phyloP scores from a whole-genome alignment of 176 grass and related monocot species.

The Oryza glumipatula region DNA sequence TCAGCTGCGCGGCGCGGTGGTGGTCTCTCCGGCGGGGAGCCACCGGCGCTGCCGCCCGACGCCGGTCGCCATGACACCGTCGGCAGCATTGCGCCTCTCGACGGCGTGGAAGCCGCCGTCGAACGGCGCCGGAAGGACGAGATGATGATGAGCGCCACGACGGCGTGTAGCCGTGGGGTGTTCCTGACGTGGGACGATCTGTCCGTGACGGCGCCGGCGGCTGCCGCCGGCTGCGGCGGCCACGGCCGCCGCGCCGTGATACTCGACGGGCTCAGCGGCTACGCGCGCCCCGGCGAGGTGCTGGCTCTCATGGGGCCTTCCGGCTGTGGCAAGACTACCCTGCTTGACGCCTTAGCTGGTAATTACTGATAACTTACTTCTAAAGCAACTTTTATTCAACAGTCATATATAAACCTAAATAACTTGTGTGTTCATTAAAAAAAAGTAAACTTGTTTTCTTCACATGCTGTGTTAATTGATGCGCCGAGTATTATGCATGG shows the following conservation, averaged over 20 bases:
- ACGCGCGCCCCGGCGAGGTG: conserved; percentile 30
- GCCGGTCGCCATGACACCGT: too few species aligned
- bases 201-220: conserved; percentile 4
- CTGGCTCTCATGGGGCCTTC: too few species aligned
- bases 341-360: too few species aligned
- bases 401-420: too few species aligned
- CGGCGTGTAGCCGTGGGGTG: neutral
- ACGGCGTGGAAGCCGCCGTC: neutral
- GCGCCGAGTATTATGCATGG: too few species aligned
- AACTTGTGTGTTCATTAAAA: too few species aligned
- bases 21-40: neutral
- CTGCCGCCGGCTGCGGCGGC: neutral
- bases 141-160: neutral
- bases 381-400: too few species aligned
- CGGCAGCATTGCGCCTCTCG: neutral
- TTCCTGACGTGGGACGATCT: conserved; percentile 36
- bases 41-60: neutral
- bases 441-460: too few species aligned
- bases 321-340: too few species aligned
- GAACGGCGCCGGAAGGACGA: neutral
- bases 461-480: too few species aligned
- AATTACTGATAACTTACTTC: too few species aligned
- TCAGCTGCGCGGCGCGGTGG: too few species aligned
- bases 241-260: neutral
- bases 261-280: conserved; percentile 17